Percentiles rank a stretch among this genome's conserved stretches.
Evolutionary conservation across 352 stramenopile genomes (phyloP).

Genomic region (Blastocystis sp.): DNA sequence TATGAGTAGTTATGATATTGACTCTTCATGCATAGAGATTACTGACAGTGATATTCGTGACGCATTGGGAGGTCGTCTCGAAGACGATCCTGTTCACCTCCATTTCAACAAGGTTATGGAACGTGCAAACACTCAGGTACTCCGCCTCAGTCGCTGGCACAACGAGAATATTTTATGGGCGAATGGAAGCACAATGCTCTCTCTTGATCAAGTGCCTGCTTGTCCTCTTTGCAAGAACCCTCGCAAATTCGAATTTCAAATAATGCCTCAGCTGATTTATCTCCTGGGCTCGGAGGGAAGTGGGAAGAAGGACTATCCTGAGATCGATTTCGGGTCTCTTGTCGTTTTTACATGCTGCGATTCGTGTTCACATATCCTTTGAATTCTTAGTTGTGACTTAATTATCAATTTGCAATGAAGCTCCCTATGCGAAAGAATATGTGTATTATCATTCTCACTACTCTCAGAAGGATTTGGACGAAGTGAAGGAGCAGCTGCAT

Average conservation of each 20-base stretch:
- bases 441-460: constrained; percentile 51
- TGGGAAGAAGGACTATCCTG: background rate
- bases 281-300: background rate
- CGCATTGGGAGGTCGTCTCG: background rate
- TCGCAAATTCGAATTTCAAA: constrained; percentile 59
- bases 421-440: constrained; percentile 7
- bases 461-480: constrained; percentile 42
- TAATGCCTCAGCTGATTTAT: constrained; percentile 62
- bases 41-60: constrained; percentile 46
- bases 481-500: constrained; percentile 47
- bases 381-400: background rate
- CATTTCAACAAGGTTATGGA: constrained; percentile 62
- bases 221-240: background rate
- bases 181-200: background rate
- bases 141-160: constrained; percentile 38
- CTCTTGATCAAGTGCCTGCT: background rate
- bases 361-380: constrained; percentile 50
- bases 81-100: constrained; percentile 47
- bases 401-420: background rate
- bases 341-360: constrained; percentile 50
- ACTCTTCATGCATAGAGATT: background rate
- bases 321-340: constrained; percentile 57
- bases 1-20: background rate
- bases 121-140: constrained; percentile 18
- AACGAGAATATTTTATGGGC: constrained; percentile 53